phyloP scores from a whole-genome alignment of 2,329 filamentous ascomycete species.

The Coleophoma eucalyptorum region DNA sequence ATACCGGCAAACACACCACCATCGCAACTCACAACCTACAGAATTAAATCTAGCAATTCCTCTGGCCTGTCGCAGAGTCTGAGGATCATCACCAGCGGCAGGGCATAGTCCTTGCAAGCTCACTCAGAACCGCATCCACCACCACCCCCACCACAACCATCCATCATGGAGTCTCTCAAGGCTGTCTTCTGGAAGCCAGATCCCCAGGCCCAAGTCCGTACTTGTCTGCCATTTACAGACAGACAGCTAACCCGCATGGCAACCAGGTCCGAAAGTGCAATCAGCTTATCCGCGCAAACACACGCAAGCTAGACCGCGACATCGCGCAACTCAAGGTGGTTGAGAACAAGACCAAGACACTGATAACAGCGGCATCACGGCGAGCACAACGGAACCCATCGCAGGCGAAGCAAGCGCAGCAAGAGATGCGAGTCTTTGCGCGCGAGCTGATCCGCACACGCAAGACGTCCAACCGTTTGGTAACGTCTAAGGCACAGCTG shows the following conservation, averaged over 20 bases:
- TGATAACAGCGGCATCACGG: slow-evolving; percentile 78
- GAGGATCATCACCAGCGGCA: not conserved
- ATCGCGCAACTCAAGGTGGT: slow-evolving; percentile 74
- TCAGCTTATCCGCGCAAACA: slow-evolving; percentile 80
- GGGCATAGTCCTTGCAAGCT: slow-evolving; percentile 7
- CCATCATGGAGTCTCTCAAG: slow-evolving; percentile 79
- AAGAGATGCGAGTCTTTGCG: slow-evolving; percentile 85
- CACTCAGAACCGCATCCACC: slow-evolving; percentile 7
- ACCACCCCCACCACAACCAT: no score
- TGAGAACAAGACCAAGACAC: slow-evolving; percentile 79
- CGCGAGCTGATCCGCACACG: slow-evolving; percentile 81
- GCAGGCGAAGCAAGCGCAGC: slow-evolving; percentile 72
- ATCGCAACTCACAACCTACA: not conserved
- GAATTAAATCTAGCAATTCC: no score
- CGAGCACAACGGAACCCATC: slow-evolving; percentile 78
- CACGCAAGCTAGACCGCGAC: slow-evolving; percentile 92
- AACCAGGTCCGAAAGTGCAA: slow-evolving; percentile 91
- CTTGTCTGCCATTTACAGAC: not conserved
- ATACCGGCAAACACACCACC: no score
- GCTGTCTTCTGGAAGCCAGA: slow-evolving; percentile 88
- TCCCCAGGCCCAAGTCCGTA: slow-evolving; percentile 80
- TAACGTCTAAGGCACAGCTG: slow-evolving; percentile 88
- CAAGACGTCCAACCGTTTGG: slow-evolving; percentile 68
- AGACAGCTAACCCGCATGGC: not conserved
- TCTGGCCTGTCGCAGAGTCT: no score